phyloP scores from a whole-genome alignment of 208 protist species.

The Wallacemonas rigidus region DNA sequence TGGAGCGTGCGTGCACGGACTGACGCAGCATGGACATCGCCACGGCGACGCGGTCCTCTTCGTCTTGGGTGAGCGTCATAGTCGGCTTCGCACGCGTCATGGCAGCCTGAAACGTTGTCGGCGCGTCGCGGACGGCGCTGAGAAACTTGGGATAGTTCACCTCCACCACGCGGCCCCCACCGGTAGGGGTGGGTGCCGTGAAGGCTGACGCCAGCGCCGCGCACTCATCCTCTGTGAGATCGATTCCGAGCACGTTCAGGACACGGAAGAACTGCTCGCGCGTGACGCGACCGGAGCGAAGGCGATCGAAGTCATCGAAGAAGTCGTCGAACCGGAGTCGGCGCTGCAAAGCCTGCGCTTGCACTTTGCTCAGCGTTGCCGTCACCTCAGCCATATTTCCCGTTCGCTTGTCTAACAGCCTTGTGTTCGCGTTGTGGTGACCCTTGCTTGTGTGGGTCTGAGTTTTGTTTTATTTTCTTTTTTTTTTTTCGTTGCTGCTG shows the following conservation, averaged over 20 bases:
- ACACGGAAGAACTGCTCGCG: conserved; percentile 73
- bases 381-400: conserved; percentile 23
- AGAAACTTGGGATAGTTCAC: conserved; percentile 64
- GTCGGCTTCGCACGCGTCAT: conserved; percentile 22
- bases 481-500: not conserved
- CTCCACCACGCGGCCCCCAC: conserved; percentile 12
- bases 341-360: conserved; percentile 53
- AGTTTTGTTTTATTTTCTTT: not conserved
- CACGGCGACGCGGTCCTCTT: conserved; percentile 40
- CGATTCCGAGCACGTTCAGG: conserved; percentile 54
- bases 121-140: conserved; percentile 34
- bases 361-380: conserved; percentile 43
- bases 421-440: too few relatives aligned
- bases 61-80: conserved; percentile 41
- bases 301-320: conserved; percentile 86
- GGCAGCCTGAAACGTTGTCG: conserved; percentile 35
- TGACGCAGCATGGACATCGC: conserved; percentile 49
- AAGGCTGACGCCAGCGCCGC: conserved; percentile 39
- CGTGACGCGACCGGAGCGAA: conserved; percentile 78
- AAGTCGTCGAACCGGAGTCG: conserved; percentile 78
- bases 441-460: not conserved
- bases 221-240: conserved; percentile 52
- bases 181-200: conserved; percentile 8
- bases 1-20: conserved; percentile 43
- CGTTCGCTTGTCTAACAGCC: not conserved